Evolutionary conservation across 2,329 filamentous ascomycete genomes (phyloP), one percentile per base, ranked within the genome.

Genomic region (Neofusicoccum kwambonambiense): DNA sequence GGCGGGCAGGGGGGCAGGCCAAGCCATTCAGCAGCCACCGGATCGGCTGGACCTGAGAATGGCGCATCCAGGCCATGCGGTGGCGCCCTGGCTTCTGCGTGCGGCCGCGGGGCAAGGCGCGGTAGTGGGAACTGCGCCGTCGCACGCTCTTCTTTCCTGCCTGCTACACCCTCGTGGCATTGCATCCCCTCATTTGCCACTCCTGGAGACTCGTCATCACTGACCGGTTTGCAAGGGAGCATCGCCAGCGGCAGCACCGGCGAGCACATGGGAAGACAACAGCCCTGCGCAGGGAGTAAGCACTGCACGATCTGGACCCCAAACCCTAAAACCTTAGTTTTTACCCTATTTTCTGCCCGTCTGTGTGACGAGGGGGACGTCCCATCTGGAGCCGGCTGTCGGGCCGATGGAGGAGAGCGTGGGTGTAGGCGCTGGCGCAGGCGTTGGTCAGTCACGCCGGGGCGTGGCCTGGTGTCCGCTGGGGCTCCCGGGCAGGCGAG

Each of bases 291-390:
- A 45, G 8, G 27, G 27, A 47, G 27, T 35, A 45, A 47, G 42
- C 39, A 34, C 56, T 13, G 52, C 22, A 5, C 11, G 41, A 45
- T 19, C 27, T 47, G 42, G 31, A 45, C 39, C 41, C 54, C 11
- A 47, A 39, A 45, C 44, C 31, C 56, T 22, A 15, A 60, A 60
- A 60, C 6, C 39, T 60, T 60, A 60, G 41, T 60, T 19, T 27
- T 31, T 45, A 60, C 41, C 54, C 54, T 58, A 58, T 34, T 44
- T 58, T 1, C 15, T 22, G 22, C 19, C 13, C 27, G 52, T 15
- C 17, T 42, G 37, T 37, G 52, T 31, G 52, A 56, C 17, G 31
- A n/a, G 4, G 12, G 17, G 27, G 51, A 31, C 51, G 54, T 58
- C n/a, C 27, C 27, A 31, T 31, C 27, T 6, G 17, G 15, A 7